Evolutionary conservation across 169 alveolate genomes (phyloP).

Genomic region (Plasmodium cynomolgi): DNA sequence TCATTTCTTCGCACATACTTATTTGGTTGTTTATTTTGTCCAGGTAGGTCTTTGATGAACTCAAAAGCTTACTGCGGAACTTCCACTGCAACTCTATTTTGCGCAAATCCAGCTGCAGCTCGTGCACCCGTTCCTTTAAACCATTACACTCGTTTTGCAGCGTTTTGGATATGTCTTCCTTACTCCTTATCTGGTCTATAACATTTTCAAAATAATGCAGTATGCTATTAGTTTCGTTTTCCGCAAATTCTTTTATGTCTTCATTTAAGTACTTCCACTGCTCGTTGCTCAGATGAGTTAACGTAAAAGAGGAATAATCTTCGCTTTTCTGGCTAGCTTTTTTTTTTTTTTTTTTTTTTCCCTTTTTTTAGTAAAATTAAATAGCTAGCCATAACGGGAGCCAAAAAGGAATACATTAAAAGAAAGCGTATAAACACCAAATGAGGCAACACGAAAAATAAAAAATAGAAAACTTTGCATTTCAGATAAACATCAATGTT

Average conservation of each 20-base stretch:
- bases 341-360: not conserved
- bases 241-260: constrained; percentile 70
- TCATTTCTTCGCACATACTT: constrained; percentile 32
- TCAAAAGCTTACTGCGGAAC: constrained; percentile 40
- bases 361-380: constrained; percentile 31
- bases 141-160: constrained; percentile 4
- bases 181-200: constrained; percentile 4
- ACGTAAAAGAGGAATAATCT: constrained; percentile 32
- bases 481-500: constrained; percentile 56
- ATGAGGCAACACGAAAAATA: constrained; percentile 56
- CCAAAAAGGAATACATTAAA: constrained; percentile 43
- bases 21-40: constrained; percentile 70
- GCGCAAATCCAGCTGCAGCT: constrained; percentile 30
- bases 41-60: constrained; percentile 21
- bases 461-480: constrained; percentile 32
- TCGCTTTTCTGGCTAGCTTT: constrained; percentile 23
- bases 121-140: constrained; percentile 28
- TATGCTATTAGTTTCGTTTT: constrained; percentile 47
- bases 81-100: constrained; percentile 73
- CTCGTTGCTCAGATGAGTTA: constrained; percentile 70
- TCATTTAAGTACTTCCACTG: constrained; percentile 67
- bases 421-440: constrained; percentile 62
- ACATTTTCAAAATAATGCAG: constrained; percentile 40
- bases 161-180: not conserved
- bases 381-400: constrained; percentile 59